Base-by-base conservation (phyloP, 495 filamentous ascomycete genomes). In the Penicillium argentinense region DNA sequence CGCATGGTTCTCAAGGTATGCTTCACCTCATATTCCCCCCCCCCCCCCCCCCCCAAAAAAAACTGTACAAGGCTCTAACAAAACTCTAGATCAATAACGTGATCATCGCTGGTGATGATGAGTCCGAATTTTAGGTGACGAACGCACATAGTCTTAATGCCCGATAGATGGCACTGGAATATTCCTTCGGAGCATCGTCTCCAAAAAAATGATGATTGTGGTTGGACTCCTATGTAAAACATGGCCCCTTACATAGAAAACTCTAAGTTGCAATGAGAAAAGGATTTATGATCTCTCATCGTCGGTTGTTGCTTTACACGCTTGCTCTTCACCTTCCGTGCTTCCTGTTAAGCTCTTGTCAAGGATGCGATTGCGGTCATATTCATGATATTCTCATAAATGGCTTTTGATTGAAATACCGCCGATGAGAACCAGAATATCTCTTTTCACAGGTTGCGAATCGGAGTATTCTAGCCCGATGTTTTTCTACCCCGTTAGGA, bases 1-100 rank as follows among this genome's bases (percentile, higher is more conserved):
- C 85, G 93, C 45, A 99, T 99, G 93, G 93, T 99, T 54, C 81
- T 99, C 46, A 99, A 99, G 83, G 87, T 93, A 66, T 80, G 88
- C 11, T 39, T 16, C 22, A n/a, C n/a, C n/a, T n/a, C n/a, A n/a
- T n/a, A n/a, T n/a, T n/a, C n/a, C n/a, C n/a, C n/a, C n/a, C n/a
- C n/a, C n/a, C n/a, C n/a, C n/a, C n/a, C n/a, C n/a, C n/a, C n/a
- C n/a, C n/a, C n/a, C n/a, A n/a, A n/a, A n/a, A n/a, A n/a, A n/a
- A n/a, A n/a, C n/a, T n/a, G n/a, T 16, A 14, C 8, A 13, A 17
- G 37, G 13, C 48, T 37, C 62, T 67, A 61, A 67, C 53, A 27
- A 6, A 18, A 11, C n/a, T 42, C 39, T 50, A 82, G 79, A 77
- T 86, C 53, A 86, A 86, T 74, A 97, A 97, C 68, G 95, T 98